phyloP scores from a whole-genome alignment of 768 basidiomycete genomes.

The Serendipita sp. region DNA sequence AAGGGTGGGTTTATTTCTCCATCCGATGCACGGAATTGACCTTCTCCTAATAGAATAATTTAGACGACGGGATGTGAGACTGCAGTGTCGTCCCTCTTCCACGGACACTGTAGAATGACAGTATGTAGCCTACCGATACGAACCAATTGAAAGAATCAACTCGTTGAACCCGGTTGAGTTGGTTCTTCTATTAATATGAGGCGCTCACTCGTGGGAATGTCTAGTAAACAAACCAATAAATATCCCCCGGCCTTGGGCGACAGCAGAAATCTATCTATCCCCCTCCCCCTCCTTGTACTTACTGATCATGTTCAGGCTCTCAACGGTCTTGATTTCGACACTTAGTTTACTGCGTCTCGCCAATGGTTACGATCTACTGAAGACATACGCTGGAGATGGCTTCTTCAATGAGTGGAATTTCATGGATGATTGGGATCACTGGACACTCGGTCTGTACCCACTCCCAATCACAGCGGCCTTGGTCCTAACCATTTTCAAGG shows the following conservation, averaged over 20 bases:
- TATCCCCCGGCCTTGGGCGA: too few species aligned
- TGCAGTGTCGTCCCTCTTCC: background rate
- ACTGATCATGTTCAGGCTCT: background rate
- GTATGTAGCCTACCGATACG: background rate
- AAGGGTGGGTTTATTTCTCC: background rate
- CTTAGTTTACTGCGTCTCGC: background rate
- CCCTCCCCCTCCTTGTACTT: too few species aligned
- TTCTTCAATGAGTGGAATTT: conserved; percentile 1
- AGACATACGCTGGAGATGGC: background rate
- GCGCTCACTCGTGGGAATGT: too few species aligned
- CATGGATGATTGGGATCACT: background rate
- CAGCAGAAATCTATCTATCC: too few species aligned
- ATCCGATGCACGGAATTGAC: background rate
- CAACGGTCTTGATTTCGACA: background rate
- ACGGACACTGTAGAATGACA: background rate
- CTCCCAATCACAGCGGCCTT: too few species aligned
- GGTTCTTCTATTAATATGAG: too few species aligned
- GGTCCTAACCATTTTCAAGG: background rate
- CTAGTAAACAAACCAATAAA: too few species aligned
- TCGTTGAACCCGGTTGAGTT: too few species aligned
- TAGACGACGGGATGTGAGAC: background rate
- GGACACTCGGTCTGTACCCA: background rate
- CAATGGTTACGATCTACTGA: background rate
- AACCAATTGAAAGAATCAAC: background rate
- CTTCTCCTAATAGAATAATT: background rate